Percentiles rank a stretch among this genome's conserved stretches.
Evolutionary conservation across 2,329 filamentous ascomycete genomes (phyloP).

Genomic region (Ophiostoma novo-ulmi): DNA sequence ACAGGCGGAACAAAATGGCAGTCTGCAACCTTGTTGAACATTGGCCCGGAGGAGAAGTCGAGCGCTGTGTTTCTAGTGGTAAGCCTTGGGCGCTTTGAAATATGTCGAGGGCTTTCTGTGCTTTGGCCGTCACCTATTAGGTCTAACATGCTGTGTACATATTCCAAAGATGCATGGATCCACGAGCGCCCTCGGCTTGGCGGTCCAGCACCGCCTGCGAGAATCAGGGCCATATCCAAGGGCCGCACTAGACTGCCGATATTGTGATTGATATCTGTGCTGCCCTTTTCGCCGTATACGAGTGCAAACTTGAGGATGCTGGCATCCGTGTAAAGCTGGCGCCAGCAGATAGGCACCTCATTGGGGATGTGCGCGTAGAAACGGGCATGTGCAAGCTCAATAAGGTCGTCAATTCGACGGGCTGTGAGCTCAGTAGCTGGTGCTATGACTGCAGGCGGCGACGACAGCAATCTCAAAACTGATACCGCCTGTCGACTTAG

Average conservation of each 20-base stretch:
- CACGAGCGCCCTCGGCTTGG: constrained; percentile 44
- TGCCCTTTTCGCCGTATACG: constrained; percentile 16
- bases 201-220: constrained; percentile 59
- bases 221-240: constrained; percentile 72
- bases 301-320: constrained; percentile 56
- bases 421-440: not conserved
- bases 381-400: constrained; percentile 56
- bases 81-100: not conserved
- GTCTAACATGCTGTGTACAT: constrained; percentile 37
- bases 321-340: constrained; percentile 65
- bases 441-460: not conserved
- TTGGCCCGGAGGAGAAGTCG: constrained; percentile 17
- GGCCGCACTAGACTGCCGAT: constrained; percentile 56
- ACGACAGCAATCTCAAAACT: not conserved
- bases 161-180: constrained; percentile 48
- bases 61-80: not conserved
- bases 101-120: not conserved
- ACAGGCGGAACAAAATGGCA: constrained; percentile 40
- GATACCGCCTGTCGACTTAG: constrained; percentile 28
- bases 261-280: not conserved
- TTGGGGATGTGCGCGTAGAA: constrained; percentile 67
- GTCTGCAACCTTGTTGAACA: constrained; percentile 12
- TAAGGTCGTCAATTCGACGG: constrained; percentile 51
- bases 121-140: not conserved
- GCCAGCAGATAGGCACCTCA: constrained; percentile 63